Conservation (phyloP, 352 stramenopile species). For the Thalassiosira pacifica region DNA sequence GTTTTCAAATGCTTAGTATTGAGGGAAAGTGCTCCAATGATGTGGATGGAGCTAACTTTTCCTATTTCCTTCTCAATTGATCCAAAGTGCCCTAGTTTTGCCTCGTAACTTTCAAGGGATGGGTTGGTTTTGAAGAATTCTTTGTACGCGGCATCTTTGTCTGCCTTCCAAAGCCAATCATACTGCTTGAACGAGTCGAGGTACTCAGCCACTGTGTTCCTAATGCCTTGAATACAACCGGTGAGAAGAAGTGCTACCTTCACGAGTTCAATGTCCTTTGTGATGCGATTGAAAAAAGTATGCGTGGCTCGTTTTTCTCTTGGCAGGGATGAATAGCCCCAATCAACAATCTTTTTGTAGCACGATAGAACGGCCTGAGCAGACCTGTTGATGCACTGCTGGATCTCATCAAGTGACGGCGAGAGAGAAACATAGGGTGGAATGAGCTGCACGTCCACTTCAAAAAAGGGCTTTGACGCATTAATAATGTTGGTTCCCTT, state of each 20-base stretch:
- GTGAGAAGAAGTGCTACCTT: slow-evolving; percentile 96
- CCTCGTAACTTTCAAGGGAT: slow-evolving; percentile 96
- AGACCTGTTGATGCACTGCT: slow-evolving; percentile 97
- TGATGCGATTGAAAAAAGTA: slow-evolving; percentile 98
- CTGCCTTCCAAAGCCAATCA: slow-evolving; percentile 98
- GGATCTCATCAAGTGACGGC: slow-evolving; percentile 97
- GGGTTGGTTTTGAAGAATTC: slow-evolving; percentile 94
- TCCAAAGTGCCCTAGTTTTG: slow-evolving; percentile 95
- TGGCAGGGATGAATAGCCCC: slow-evolving; percentile 80
- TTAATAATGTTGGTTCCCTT: slow-evolving; percentile 91
- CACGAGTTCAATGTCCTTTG: slow-evolving; percentile 99
- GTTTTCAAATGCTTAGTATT: slow-evolving; percentile 97
- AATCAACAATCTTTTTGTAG: slow-evolving; percentile 96
- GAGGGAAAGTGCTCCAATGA: slow-evolving; percentile 96
- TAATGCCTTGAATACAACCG: slow-evolving; percentile 95
- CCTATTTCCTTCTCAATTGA: slow-evolving; percentile 95
- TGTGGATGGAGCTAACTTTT: slow-evolving; percentile 90
- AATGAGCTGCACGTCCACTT: slow-evolving; percentile 97
- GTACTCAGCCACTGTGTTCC: slow-evolving; percentile 98
- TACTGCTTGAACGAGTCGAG: slow-evolving; percentile 94
- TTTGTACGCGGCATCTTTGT: slow-evolving; percentile 96
- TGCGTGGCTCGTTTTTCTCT: slow-evolving; percentile 70
- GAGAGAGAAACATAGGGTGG: slow-evolving; percentile 93
- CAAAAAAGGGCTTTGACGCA: slow-evolving; percentile 96
- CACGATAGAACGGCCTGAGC: slow-evolving; percentile 96